Conservation (phyloP, 2,329 filamentous ascomycete genomes). For the Fusarium odoratissimum region DNA sequence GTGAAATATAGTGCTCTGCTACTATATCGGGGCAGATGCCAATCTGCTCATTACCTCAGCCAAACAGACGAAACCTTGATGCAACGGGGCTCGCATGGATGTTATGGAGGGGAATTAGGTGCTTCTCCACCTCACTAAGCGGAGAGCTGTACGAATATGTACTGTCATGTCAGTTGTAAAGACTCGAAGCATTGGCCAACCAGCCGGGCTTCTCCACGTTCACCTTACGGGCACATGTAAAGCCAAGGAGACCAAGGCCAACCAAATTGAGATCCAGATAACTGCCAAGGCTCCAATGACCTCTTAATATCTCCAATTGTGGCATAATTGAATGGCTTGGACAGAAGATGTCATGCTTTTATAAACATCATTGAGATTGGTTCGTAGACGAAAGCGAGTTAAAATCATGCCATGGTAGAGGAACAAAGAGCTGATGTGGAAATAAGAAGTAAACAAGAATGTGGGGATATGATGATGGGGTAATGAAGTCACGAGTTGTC, state of each 20-base stretch:
- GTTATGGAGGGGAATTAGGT: not conserved
- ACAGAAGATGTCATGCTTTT: not conserved
- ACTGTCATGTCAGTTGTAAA: not conserved
- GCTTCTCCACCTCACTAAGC: slow-evolving; percentile 15
- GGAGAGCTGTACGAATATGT: not conserved
- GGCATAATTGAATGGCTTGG: not conserved
- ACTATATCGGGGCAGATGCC: not conserved
- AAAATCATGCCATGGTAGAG: not conserved
- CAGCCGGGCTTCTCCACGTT: not conserved
- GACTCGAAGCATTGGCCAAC: slow-evolving; percentile 24
- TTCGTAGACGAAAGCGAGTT: not conserved
- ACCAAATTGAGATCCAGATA: not conserved
- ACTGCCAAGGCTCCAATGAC: not conserved
- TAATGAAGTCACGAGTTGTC: slow-evolving; percentile 31
- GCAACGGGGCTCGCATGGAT: not conserved
- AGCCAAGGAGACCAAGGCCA: not conserved
- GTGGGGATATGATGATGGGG: slow-evolving; percentile 23
- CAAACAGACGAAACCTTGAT: not conserved
- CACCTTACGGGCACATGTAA: not conserved
- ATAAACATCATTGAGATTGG: not conserved
- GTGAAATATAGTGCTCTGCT: not conserved
- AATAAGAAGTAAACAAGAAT: slow-evolving; percentile 19
- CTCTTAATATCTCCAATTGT: not conserved
- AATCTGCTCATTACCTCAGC: not conserved
- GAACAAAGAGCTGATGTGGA: not conserved